Evolutionary conservation across 331 rosid genomes (phyloP).

Genomic region (Quercus phellos): DNA sequence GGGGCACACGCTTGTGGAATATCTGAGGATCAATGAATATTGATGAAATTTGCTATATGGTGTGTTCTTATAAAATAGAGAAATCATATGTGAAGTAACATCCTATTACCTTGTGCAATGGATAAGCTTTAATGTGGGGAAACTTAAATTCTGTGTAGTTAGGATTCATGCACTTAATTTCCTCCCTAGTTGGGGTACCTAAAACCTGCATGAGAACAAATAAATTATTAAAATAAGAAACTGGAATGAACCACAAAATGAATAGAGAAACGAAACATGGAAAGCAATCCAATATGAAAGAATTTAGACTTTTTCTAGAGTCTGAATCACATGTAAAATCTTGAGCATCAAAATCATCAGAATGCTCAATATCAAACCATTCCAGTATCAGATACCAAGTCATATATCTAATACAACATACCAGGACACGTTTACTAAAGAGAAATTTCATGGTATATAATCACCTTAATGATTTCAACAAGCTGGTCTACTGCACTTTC

Average conservation of each 20-base stretch:
- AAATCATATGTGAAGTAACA: background rate
- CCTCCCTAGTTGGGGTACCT: constrained; percentile 89
- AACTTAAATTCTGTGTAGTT: constrained; percentile 76
- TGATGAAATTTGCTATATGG: background rate
- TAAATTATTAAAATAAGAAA: constrained; percentile 1
- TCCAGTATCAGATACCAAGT: too few relatives aligned
- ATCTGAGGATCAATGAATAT: constrained; percentile 37
- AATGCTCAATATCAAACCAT: background rate
- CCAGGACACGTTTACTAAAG: background rate
- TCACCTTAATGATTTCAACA: constrained; percentile 77
- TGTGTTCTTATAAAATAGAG: background rate
- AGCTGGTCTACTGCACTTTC: constrained; percentile 87
- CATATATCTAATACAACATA: background rate
- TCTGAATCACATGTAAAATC: background rate
- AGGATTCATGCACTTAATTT: constrained; percentile 84
- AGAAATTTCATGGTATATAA: background rate
- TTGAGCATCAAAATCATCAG: background rate
- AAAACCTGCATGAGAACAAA: constrained; percentile 48
- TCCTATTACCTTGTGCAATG: constrained; percentile 73
- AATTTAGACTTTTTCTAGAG: background rate
- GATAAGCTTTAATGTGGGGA: constrained; percentile 82
- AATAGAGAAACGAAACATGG: background rate
- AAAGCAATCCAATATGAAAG: background rate
- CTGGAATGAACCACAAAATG: background rate
- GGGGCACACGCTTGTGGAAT: constrained; percentile 76